Evolutionary conservation across 2,329 filamentous ascomycete species (phyloP).

Genomic region (Xylaria sp.): DNA sequence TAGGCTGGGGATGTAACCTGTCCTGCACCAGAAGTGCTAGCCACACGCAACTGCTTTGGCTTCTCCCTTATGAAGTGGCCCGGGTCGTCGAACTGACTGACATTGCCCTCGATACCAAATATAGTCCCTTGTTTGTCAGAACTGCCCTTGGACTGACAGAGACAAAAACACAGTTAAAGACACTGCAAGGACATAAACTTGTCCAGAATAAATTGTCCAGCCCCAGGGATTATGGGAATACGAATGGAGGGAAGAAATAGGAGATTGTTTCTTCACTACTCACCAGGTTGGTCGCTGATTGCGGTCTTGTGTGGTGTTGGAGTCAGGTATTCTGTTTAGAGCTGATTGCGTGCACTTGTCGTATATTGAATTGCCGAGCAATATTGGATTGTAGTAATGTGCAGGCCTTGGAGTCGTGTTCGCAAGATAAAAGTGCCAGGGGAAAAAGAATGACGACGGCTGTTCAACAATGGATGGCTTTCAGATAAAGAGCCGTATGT

Average conservation of each 20-base stretch:
- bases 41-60: constrained; percentile 3
- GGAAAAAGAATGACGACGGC: constrained; percentile 19
- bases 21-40: neutral
- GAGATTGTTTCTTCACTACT: constrained; percentile 23
- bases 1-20: constrained; percentile 4
- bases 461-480: constrained; percentile 27
- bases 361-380: constrained; percentile 15
- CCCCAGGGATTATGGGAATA: neutral
- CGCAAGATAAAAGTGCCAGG: constrained; percentile 4
- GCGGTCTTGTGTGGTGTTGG: neutral
- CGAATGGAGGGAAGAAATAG: constrained; percentile 2
- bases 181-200: neutral
- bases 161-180: constrained; percentile 4
- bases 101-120: neutral
- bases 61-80: neutral
- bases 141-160: neutral
- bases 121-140: neutral
- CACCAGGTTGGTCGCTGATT: constrained; percentile 8
- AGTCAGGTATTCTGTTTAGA: neutral
- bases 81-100: constrained; percentile 4
- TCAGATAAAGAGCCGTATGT: constrained; percentile 33
- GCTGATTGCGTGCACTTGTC: constrained; percentile 1
- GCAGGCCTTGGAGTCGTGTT: constrained; percentile 3
- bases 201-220: constrained; percentile 7
- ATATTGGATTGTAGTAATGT: neutral